Evolutionary conservation across 2,329 filamentous ascomycete genomes (phyloP).

Genomic region (Colletotrichum scovillei): DNA sequence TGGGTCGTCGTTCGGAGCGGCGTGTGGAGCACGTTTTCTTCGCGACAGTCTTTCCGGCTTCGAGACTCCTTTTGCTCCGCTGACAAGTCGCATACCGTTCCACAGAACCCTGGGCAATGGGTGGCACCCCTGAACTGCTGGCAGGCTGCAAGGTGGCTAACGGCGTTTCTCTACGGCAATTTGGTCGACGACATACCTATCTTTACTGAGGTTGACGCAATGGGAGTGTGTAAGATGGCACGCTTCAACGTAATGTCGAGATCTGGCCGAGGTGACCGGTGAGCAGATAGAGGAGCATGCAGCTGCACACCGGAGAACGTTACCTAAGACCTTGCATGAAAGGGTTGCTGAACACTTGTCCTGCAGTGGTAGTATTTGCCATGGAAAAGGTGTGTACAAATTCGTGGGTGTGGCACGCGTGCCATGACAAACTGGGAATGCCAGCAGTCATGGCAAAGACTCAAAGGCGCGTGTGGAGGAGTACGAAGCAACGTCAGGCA

Average conservation of each 20-base stretch:
- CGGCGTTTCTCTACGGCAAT: not conserved
- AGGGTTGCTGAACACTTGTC: conserved; percentile 13
- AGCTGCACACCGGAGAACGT: conserved; percentile 19
- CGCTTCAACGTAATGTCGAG: not conserved
- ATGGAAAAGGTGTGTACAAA: not conserved
- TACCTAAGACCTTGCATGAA: not conserved
- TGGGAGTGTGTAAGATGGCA: not conserved
- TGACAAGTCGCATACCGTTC: conserved; percentile 4
- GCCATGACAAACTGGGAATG: not conserved
- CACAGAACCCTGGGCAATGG: not conserved
- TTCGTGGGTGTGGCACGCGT: not conserved
- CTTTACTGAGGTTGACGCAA: not conserved
- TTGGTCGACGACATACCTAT: not conserved
- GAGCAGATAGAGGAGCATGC: conserved; percentile 13
- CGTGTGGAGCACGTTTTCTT: conserved; percentile 4
- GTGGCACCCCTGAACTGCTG: not conserved
- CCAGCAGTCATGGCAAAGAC: not conserved
- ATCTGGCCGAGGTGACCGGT: not conserved
- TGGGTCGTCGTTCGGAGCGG: conserved; percentile 1
- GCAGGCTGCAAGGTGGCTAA: not conserved
- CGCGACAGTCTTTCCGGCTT: not conserved
- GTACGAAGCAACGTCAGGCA: not conserved
- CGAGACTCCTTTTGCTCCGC: conserved; percentile 1
- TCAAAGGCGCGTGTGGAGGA: not conserved
- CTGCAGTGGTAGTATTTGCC: conserved; percentile 1